Evolutionary conservation across 495 filamentous ascomycete genomes (phyloP).

Genomic region (Talaromyces thailandensis): DNA sequence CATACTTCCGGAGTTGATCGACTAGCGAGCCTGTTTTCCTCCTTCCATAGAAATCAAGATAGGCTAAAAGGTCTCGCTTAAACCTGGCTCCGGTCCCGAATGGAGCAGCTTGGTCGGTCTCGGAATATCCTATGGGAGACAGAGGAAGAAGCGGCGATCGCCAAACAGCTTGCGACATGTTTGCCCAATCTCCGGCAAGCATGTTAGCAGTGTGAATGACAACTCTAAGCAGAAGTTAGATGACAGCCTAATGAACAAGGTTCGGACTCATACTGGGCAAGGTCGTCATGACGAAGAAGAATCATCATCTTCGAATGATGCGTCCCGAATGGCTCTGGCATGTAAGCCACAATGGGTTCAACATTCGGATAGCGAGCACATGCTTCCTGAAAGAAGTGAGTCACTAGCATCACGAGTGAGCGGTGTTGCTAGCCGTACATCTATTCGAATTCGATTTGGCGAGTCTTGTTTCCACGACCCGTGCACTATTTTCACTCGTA

Average conservation of each 20-base stretch:
- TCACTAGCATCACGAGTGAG: conserved; percentile 3
- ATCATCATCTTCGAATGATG: conserved; percentile 88
- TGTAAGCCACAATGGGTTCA: conserved; percentile 62
- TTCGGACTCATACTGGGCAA: conserved; percentile 49
- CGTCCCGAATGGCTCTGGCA: conserved; percentile 82
- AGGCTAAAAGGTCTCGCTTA: conserved; percentile 66
- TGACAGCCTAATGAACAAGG: neutral
- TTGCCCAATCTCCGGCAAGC: conserved; percentile 75
- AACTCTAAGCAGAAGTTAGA: conserved; percentile 29
- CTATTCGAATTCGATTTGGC: conserved; percentile 45
- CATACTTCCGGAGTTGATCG: conserved; percentile 49
- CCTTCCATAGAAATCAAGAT: conserved; percentile 59
- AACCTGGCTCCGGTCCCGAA: conserved; percentile 61
- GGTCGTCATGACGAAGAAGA: conserved; percentile 65
- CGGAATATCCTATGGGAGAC: neutral
- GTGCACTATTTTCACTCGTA: conserved; percentile 71
- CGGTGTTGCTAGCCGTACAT: conserved; percentile 32
- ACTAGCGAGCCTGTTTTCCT: conserved; percentile 43
- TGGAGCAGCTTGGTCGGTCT: conserved; percentile 7
- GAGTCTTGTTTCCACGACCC: conserved; percentile 81
- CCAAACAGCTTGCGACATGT: conserved; percentile 85
- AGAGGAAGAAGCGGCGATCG: conserved; percentile 63
- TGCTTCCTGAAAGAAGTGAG: conserved; percentile 35
- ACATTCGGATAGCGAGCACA: conserved; percentile 59
- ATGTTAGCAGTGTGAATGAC: conserved; percentile 89